phyloP scores from a whole-genome alignment of 768 basidiomycete species.

The Tubosaeta sp. region DNA sequence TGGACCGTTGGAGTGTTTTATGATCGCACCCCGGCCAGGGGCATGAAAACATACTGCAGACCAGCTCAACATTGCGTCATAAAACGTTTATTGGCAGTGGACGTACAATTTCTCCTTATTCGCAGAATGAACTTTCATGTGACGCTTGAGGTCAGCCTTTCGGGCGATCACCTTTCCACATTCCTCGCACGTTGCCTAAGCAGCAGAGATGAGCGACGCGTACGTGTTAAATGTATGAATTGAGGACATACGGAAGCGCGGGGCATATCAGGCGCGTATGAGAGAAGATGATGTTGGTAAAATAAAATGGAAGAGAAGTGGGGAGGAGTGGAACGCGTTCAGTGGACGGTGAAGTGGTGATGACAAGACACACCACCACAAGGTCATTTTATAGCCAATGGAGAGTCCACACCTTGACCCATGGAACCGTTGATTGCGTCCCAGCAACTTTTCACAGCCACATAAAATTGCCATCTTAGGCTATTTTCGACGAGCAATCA shows the following conservation, averaged over 20 bases:
- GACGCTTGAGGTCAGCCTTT: slow-evolving; percentile 25
- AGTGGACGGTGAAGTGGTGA: neutral
- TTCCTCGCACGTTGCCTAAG: slow-evolving; percentile 11
- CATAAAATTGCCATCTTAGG: slow-evolving; percentile 20
- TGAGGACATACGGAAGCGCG: neutral
- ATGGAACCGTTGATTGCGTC: slow-evolving; percentile 24
- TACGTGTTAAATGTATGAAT: neutral
- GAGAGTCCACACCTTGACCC: slow-evolving; percentile 11
- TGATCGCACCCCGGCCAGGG: slow-evolving; percentile 16
- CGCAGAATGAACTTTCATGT: slow-evolving; percentile 20
- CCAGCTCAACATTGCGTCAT: neutral
- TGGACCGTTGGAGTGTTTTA: slow-evolving; percentile 25
- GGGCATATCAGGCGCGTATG: too few species aligned
- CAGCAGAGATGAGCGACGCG: neutral
- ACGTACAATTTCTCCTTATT: slow-evolving; percentile 27
- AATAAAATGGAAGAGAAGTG: neutral
- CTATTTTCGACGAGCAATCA: slow-evolving; percentile 19
- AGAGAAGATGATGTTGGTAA: neutral
- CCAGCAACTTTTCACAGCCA: slow-evolving; percentile 13
- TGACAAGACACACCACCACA: slow-evolving; percentile 3
- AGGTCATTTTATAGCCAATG: slow-evolving; percentile 17
- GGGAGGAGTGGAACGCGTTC: neutral
- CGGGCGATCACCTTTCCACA: slow-evolving; percentile 19
- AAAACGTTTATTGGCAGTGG: neutral
- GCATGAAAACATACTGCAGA: slow-evolving; percentile 24